Percentiles rank a stretch among this genome's conserved stretches.
phyloP scores from a whole-genome alignment of 257 asterid genomes.

The Lantana camara region DNA sequence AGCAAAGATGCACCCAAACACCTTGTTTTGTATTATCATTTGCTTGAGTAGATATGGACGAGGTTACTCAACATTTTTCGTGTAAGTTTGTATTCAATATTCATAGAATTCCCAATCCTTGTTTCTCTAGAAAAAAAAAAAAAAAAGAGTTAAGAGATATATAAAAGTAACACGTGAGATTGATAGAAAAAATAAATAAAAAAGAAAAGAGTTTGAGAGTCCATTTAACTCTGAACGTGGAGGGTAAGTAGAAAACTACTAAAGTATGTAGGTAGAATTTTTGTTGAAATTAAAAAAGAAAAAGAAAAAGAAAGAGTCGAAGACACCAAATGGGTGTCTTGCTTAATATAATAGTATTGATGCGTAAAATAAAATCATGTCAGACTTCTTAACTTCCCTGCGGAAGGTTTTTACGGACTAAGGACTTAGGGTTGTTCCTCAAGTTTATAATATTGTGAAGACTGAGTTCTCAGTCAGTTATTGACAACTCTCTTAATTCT shows the following conservation, averaged over 20 bases:
- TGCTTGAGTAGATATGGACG: background rate
- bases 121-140: background rate
- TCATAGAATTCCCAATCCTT: background rate
- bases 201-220: too few species aligned
- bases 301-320: too few species aligned
- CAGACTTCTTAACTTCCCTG: background rate
- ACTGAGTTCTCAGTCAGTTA: slow-evolving; percentile 13
- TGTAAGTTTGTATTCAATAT: background rate
- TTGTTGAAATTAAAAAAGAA: too few species aligned
- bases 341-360: too few species aligned
- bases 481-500: slow-evolving; percentile 21
- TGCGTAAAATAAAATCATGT: background rate
- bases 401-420: background rate
- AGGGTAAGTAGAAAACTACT: too few species aligned
- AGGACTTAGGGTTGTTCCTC: background rate
- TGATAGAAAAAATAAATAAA: too few species aligned
- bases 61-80: slow-evolving; percentile 13
- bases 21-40: background rate
- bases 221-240: too few species aligned
- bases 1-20: background rate
- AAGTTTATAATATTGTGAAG: slow-evolving; percentile 10
- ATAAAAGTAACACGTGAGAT: too few species aligned
- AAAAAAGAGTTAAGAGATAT: too few species aligned
- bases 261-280: too few species aligned
- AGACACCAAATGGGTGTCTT: too few species aligned